Conservation (phyloP, 2,329 filamentous ascomycete species). For the Aureobasidium lini region DNA sequence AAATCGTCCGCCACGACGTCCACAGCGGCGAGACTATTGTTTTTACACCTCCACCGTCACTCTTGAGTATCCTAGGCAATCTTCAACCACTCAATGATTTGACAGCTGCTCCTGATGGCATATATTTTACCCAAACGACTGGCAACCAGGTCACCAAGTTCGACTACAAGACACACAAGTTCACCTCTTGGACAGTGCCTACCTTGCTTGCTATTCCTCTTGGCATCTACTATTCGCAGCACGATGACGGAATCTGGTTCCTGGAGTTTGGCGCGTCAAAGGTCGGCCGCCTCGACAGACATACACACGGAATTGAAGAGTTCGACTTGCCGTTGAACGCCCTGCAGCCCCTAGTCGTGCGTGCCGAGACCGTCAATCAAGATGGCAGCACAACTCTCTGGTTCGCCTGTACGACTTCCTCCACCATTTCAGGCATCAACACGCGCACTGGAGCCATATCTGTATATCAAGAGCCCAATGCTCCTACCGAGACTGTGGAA, state of each 20-base stretch:
- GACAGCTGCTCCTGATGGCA: slow-evolving; percentile 17
- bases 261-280: background rate
- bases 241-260: slow-evolving; percentile 3
- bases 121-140: slow-evolving; percentile 20
- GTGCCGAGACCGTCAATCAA: background rate
- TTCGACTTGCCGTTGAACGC: background rate
- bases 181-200: slow-evolving; percentile 17
- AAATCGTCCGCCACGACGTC: slow-evolving; percentile 20
- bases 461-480: background rate
- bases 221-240: slow-evolving; percentile 14
- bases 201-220: slow-evolving; percentile 18
- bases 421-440: background rate
- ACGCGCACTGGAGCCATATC: background rate
- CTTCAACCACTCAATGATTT: slow-evolving; percentile 21
- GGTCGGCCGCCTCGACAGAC: background rate
- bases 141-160: slow-evolving; percentile 19
- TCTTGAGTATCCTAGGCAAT: slow-evolving; percentile 18
- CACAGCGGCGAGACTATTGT: slow-evolving; percentile 14
- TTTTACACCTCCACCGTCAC: slow-evolving; percentile 17
- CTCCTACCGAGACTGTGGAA: background rate
- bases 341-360: background rate
- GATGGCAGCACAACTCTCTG: slow-evolving; percentile 3
- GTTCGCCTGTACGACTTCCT: slow-evolving; percentile 3
- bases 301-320: background rate
- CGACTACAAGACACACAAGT: slow-evolving; percentile 16